Evolutionary conservation across 2,329 filamentous ascomycete genomes (phyloP).

Genomic region (Emericellopsis cladophorae): DNA sequence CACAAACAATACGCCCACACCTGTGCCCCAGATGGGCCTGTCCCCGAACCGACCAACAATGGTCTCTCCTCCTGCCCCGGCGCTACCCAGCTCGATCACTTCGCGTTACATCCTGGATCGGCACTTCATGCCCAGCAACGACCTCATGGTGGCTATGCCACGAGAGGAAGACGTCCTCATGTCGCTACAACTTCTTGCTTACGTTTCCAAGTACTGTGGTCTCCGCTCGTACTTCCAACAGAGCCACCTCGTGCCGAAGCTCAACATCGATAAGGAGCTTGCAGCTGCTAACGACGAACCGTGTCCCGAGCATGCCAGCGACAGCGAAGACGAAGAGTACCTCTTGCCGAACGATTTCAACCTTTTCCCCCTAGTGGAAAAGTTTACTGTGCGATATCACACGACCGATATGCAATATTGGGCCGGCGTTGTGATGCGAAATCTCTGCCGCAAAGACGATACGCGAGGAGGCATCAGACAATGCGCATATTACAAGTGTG

Average conservation of each 20-base stretch:
- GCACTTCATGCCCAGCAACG: constrained; percentile 53
- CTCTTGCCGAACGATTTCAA: constrained; percentile 90
- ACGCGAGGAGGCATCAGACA: constrained; percentile 87
- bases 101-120: constrained; percentile 72
- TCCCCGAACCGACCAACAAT: constrained; percentile 62
- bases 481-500: constrained; percentile 95
- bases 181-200: constrained; percentile 91
- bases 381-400: constrained; percentile 92
- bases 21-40: constrained; percentile 55
- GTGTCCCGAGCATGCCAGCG: constrained; percentile 31
- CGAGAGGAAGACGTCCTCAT: constrained; percentile 96
- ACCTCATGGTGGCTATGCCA: constrained; percentile 81
- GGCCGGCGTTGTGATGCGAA: constrained; percentile 98
- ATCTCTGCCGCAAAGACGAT: constrained; percentile 96
- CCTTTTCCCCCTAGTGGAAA: constrained; percentile 95
- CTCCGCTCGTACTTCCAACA: constrained; percentile 89
- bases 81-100: constrained; percentile 56
- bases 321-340: constrained; percentile 72
- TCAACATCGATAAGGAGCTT: constrained; percentile 82
- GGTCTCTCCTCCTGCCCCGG: constrained; percentile 62
- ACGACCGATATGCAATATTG: constrained; percentile 98
- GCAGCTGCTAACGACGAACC: constrained; percentile 18
- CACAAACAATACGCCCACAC: constrained; percentile 55
- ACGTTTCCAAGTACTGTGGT: constrained; percentile 98
- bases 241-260: constrained; percentile 82